phyloP scores from a whole-genome alignment of 163 green algal species.

The Chloromonas sp. region DNA sequence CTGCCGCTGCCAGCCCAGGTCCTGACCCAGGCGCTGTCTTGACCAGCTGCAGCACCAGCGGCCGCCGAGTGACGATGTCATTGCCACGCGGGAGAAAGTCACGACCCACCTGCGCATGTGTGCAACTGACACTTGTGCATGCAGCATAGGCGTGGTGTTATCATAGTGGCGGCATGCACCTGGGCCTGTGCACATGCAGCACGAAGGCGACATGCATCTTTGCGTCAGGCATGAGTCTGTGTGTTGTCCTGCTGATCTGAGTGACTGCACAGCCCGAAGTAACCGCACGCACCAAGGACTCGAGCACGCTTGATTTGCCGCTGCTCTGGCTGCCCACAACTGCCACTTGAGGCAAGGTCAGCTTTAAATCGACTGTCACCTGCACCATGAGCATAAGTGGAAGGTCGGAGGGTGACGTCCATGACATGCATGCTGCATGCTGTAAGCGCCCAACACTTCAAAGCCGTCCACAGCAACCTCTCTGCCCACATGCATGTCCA shows the following conservation, averaged over 20 bases:
- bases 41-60: slow-evolving; percentile 92
- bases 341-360: slow-evolving; percentile 89
- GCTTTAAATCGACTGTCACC: slow-evolving; percentile 73
- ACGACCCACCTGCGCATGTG: slow-evolving; percentile 68
- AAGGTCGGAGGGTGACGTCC: neutral
- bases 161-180: neutral
- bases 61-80: slow-evolving; percentile 92
- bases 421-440: neutral
- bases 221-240: neutral
- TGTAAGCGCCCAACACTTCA: neutral
- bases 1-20: neutral
- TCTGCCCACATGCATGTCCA: too few species aligned
- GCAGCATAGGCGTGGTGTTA: neutral
- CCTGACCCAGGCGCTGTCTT: slow-evolving; percentile 29
- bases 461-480: too few species aligned
- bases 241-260: neutral
- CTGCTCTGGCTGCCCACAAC: slow-evolving; percentile 92
- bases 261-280: neutral
- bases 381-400: slow-evolving; percentile 22
- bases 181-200: neutral
- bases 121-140: neutral
- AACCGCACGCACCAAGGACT: slow-evolving; percentile 72
- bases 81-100: slow-evolving; percentile 93
- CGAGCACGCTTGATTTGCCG: slow-evolving; percentile 92
- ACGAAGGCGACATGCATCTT: neutral